A percentile compares a stretch with the other conserved stretches of the same genome.
Evolutionary conservation across 1,139 yeast species (phyloP).

Genomic region (Hansenula lynferdii): DNA sequence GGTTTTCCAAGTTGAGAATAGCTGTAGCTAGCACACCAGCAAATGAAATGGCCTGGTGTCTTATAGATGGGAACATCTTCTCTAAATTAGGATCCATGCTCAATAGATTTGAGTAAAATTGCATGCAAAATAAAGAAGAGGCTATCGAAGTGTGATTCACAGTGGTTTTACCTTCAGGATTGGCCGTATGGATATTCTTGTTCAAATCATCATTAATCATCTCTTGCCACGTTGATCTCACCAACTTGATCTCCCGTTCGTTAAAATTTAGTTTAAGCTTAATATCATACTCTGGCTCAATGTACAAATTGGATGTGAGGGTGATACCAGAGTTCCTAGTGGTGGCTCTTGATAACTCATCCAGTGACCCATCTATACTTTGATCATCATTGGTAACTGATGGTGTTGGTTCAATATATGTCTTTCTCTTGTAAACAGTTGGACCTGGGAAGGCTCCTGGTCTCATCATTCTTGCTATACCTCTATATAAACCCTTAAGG

Average conservation of each 20-base stretch:
- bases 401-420: too few species aligned
- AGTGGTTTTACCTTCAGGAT: constrained; percentile 1
- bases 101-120: constrained; percentile 55
- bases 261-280: constrained; percentile 26
- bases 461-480: too few species aligned
- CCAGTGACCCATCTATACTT: not conserved
- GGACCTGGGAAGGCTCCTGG: too few species aligned
- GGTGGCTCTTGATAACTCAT: not conserved
- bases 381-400: too few species aligned
- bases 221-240: constrained; percentile 36
- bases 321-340: not conserved
- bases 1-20: constrained; percentile 40
- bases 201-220: constrained; percentile 26
- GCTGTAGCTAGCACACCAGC: constrained; percentile 76
- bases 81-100: constrained; percentile 50
- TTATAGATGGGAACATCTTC: constrained; percentile 56
- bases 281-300: constrained; percentile 3
- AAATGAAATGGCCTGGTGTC: constrained; percentile 71
- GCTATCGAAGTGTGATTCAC: constrained; percentile 28
- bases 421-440: too few species aligned
- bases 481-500: too few species aligned
- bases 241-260: constrained; percentile 30
- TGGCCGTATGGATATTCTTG: constrained; percentile 6
- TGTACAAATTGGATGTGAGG: not conserved
- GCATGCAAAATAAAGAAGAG: constrained; percentile 52